Percentiles rank a stretch among this genome's conserved stretches.
Conservation (phyloP, 768 basidiomycete genomes). For the Agaricus blazei region DNA sequence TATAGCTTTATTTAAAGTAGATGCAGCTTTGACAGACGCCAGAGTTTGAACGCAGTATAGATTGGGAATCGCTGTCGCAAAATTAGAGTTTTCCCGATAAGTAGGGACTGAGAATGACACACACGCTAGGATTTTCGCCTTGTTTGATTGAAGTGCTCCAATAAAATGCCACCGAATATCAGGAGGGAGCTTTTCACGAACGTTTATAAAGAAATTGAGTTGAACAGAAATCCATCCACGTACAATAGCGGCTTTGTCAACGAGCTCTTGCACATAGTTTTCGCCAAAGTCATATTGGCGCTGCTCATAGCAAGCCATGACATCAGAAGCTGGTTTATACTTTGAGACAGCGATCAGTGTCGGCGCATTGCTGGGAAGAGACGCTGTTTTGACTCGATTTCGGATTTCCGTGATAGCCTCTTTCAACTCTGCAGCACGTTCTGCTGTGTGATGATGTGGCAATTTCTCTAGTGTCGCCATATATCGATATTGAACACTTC, state of each 20-base stretch:
- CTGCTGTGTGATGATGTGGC: slow-evolving; percentile 21
- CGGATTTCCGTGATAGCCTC: slow-evolving; percentile 50
- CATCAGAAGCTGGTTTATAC: slow-evolving; percentile 84
- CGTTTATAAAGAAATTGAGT: background rate
- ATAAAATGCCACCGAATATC: slow-evolving; percentile 98
- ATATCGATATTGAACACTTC: background rate
- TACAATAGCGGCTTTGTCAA: slow-evolving; percentile 76
- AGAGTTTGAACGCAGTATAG: slow-evolving; percentile 85
- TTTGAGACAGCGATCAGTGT: slow-evolving; percentile 88
- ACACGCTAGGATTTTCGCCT: slow-evolving; percentile 87
- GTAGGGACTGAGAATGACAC: slow-evolving; percentile 14
- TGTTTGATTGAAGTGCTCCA: slow-evolving; percentile 90
- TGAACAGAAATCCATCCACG: slow-evolving; percentile 16
- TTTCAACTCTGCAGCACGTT: slow-evolving; percentile 47
- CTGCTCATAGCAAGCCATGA: slow-evolving; percentile 73
- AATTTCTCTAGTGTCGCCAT: slow-evolving; percentile 1
- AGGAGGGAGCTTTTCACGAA: slow-evolving; percentile 59
- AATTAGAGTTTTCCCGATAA: background rate
- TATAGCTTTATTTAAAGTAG: slow-evolving; percentile 70
- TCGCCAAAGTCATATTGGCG: slow-evolving; percentile 94
- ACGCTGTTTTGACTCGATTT: slow-evolving; percentile 36
- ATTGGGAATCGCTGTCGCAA: slow-evolving; percentile 72
- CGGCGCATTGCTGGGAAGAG: slow-evolving; percentile 24
- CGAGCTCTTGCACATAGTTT: slow-evolving; percentile 93
- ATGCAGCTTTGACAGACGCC: slow-evolving; percentile 75